Base-by-base conservation (phyloP, 495 filamentous ascomycete species). In the Pyrenopolyporus hunteri region DNA sequence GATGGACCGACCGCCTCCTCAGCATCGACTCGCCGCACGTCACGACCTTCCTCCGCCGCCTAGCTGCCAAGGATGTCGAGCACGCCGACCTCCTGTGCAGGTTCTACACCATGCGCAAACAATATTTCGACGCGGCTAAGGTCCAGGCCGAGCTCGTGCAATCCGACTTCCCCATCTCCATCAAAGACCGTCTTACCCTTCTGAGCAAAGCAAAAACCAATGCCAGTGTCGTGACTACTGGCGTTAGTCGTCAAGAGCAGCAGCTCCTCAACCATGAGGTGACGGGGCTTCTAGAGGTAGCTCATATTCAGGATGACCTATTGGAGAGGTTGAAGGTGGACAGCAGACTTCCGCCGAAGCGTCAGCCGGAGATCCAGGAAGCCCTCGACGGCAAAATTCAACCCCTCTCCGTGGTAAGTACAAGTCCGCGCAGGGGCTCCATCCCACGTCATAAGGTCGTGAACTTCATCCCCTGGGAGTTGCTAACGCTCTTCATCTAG, bases 11-110 rank as follows among this genome's bases (percentile, higher is more conserved):
- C 48, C 87, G 90, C 3, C 80, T 99, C 31, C 84, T 99, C 6
- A 85, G 87, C 40, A 89, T 92, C 31, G 79, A 91, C 47, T 96
- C 94, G 9, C 82, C 86, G 0, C 90, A 89, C 66, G 90, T 98
- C 26, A 84, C 93, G 20, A 86, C 83, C n/a, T 99, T 96, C 71
- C 84, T 99, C 2, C 78, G 89, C 59, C 84, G 87, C 42, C 87
- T 88, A 37, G 86, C 89, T 2, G 70, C 74, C 2, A 83, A 85
- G 3, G 84, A 89, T 50, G 77, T 90, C 11, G 78, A 81, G 16
- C 88, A 94, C 58, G 92, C 92, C 1, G 92, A 98, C 67, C 82
- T 99, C n/a, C 83, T 98, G 1, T 99, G 92, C 86, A 82, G 85
- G 40, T 98, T 92, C 76, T 90, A 93, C 70, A 86, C 87, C 6